These are phyloP conservation scores for Mycena chlorophos DNA, from an alignment of 768 basidiomycete genomes.

Conservation along the genomic window DNA sequence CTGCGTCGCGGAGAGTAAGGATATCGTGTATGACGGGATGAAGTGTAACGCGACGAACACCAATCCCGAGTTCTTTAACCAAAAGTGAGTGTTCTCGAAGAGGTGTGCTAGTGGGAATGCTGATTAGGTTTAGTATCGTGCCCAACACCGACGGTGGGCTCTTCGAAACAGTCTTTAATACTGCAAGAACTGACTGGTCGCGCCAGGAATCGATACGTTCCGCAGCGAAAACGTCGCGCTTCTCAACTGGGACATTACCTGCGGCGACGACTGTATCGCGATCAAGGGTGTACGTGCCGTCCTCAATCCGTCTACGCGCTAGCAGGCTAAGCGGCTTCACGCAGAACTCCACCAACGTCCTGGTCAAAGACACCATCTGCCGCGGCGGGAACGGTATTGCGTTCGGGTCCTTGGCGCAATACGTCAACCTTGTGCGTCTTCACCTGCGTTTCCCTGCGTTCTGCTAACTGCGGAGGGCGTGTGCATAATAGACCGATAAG, in stretches of 20 bases:
- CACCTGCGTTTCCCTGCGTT: not conserved
- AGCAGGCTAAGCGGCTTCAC: not conserved
- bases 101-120: not conserved
- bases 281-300: constrained; percentile 60
- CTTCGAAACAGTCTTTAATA: not conserved
- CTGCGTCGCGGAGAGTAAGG: constrained; percentile 48
- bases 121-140: constrained; percentile 41
- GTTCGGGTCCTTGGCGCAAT: constrained; percentile 61
- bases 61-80: constrained; percentile 48
- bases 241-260: constrained; percentile 62
- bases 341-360: constrained; percentile 57
- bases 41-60: constrained; percentile 56
- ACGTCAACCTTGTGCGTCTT: constrained; percentile 45
- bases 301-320: not conserved
- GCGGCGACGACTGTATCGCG: constrained; percentile 63
- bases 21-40: constrained; percentile 58
- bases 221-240: constrained; percentile 49
- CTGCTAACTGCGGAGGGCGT: not conserved
- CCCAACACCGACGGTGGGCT: constrained; percentile 59
- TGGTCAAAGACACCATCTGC: constrained; percentile 50
- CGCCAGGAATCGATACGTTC: constrained; percentile 59
- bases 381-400: constrained; percentile 63
- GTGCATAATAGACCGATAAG: constrained; percentile 46
- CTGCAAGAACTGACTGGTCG: not conserved
- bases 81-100: constrained; percentile 40